These are phyloP conservation scores for Hypoxylon fuscum DNA, from an alignment of 495 filamentous ascomycete genomes.

Conservation along the genomic window DNA sequence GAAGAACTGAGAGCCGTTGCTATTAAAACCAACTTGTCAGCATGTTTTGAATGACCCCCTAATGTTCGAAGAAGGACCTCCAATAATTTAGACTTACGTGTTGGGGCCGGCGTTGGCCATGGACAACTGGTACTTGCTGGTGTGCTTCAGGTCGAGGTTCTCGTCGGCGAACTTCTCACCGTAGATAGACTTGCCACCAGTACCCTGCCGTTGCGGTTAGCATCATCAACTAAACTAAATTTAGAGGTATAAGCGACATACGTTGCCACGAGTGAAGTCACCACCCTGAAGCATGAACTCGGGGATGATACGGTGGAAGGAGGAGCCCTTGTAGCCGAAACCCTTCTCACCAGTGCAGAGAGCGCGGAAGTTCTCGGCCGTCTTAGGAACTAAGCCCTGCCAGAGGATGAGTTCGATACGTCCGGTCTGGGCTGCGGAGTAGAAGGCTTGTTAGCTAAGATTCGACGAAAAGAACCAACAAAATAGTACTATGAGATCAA, in stretches of 20 bases:
- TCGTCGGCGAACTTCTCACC: constrained; percentile 86
- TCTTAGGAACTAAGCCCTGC: constrained; percentile 88
- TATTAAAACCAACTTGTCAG: constrained; percentile 39
- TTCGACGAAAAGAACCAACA: background rate
- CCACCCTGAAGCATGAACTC: constrained; percentile 99
- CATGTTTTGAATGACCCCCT: background rate
- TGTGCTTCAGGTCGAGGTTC: constrained; percentile 76
- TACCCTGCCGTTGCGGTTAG: constrained; percentile 66
- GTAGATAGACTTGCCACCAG: constrained; percentile 87
- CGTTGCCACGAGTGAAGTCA: constrained; percentile 97
- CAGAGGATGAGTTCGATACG: constrained; percentile 92
- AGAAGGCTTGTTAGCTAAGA: constrained; percentile 38
- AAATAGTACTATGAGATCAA: background rate
- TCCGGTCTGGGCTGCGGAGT: constrained; percentile 71
- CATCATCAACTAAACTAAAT: no score
- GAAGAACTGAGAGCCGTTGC: constrained; percentile 84
- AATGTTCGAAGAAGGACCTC: background rate
- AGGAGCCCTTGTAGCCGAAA: constrained; percentile 80
- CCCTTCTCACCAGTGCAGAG: constrained; percentile 95
- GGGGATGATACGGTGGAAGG: constrained; percentile 96
- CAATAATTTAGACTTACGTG: constrained; percentile 63
- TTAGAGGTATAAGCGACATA: constrained; percentile 52
- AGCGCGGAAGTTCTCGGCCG: constrained; percentile 90
- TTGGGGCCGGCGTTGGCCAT: constrained; percentile 87
- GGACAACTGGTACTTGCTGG: constrained; percentile 70